phyloP scores from a whole-genome alignment of 2,329 filamentous ascomycete genomes.

The Aspergillus melleus region DNA sequence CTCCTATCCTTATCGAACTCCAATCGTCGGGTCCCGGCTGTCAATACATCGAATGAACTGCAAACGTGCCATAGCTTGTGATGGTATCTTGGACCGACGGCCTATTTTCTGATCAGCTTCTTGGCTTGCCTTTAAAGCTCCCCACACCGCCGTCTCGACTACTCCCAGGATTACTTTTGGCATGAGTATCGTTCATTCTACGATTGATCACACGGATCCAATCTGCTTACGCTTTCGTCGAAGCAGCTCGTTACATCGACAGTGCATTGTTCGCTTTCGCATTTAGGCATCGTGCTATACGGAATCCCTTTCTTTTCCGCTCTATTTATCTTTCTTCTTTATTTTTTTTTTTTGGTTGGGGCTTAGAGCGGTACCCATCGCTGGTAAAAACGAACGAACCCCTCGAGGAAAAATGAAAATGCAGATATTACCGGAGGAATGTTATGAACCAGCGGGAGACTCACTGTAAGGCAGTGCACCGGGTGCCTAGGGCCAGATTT shows the following conservation, averaged over 20 bases:
- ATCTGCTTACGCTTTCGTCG: background rate
- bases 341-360: slow-evolving; percentile 26
- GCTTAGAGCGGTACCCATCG: slow-evolving; percentile 35
- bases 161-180: background rate
- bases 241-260: background rate
- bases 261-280: background rate
- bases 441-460: slow-evolving; percentile 10
- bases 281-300: slow-evolving; percentile 2
- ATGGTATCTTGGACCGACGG: background rate
- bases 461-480: background rate
- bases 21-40: background rate
- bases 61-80: background rate
- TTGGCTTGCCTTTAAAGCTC: background rate
- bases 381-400: slow-evolving; percentile 33
- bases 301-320: slow-evolving; percentile 4
- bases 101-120: background rate
- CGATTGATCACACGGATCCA: background rate
- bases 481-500: background rate
- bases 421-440: slow-evolving; percentile 3
- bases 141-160: no score
- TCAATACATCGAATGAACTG: background rate
- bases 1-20: slow-evolving; percentile 3
- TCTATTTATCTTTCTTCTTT: slow-evolving; percentile 1
- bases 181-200: background rate
- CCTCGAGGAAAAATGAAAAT: background rate